These are phyloP conservation scores for Penicillium lagena DNA, from an alignment of 495 filamentous ascomycete genomes.

Conservation along the genomic window DNA sequence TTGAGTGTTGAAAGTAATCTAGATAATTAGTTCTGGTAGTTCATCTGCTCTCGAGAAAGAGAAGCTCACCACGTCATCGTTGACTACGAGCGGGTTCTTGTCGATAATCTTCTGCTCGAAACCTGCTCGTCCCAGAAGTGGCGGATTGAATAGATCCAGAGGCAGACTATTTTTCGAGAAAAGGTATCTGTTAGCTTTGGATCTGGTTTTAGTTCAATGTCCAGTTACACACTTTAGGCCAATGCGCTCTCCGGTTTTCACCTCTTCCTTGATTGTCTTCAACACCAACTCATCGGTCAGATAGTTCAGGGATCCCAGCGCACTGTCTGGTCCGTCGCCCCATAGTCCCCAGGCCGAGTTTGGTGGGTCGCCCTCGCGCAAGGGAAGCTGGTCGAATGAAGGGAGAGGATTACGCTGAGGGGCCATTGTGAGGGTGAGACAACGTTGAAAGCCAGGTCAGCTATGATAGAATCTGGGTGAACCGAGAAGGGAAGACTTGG, in stretches of 20 bases:
- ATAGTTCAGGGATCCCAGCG: conserved; percentile 45
- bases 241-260: neutral
- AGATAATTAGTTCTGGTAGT: too few species aligned
- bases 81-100: conserved; percentile 6
- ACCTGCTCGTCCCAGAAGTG: conserved; percentile 2
- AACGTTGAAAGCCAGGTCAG: too few species aligned
- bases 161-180: conserved; percentile 1
- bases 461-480: too few species aligned
- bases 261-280: conserved; percentile 33
- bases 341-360: conserved; percentile 49
- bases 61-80: conserved; percentile 2
- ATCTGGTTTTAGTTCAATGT: too few species aligned
- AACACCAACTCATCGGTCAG: conserved; percentile 40
- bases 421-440: too few species aligned
- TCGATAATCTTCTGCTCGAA: conserved; percentile 7
- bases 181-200: too few species aligned
- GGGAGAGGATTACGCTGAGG: neutral
- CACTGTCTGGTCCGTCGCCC: conserved; percentile 24
- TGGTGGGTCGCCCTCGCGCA: conserved; percentile 34
- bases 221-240: too few species aligned
- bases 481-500: too few species aligned
- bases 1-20: conserved; percentile 8
- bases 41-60: too few species aligned
- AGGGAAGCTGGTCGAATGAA: conserved; percentile 37
- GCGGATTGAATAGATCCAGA: conserved; percentile 3